A percentile compares a stretch with the other conserved stretches of the same genome.
Evolutionary conservation across 805 yeast species (phyloP).

Genomic region (Ogataea nakhonphanomensis): DNA sequence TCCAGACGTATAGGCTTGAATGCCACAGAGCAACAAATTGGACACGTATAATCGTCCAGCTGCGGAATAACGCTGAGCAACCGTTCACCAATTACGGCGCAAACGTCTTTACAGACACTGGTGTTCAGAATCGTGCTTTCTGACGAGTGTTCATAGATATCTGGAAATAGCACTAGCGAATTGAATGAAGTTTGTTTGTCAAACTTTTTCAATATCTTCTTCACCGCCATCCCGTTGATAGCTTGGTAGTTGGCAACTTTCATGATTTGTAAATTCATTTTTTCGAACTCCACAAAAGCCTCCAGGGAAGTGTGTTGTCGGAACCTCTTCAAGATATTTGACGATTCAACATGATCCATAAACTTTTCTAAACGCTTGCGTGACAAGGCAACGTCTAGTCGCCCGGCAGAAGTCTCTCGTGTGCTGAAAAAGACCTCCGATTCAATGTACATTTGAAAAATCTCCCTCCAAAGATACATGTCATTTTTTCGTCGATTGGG

Average conservation of each 20-base stretch:
- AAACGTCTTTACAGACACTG: slow-evolving; percentile 51
- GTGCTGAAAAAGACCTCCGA: slow-evolving; percentile 56
- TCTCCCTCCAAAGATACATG: slow-evolving; percentile 65
- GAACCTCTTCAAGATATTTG: slow-evolving; percentile 39
- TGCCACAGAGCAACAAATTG: slow-evolving; percentile 67
- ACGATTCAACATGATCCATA: slow-evolving; percentile 36
- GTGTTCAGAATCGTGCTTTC: slow-evolving; percentile 22
- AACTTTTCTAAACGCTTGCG: slow-evolving; percentile 42
- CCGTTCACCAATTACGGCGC: slow-evolving; percentile 51
- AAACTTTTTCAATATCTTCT: slow-evolving; percentile 70
- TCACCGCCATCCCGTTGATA: slow-evolving; percentile 59
- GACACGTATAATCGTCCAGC: slow-evolving; percentile 72
- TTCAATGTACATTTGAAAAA: slow-evolving; percentile 63
- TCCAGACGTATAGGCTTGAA: slow-evolving; percentile 64
- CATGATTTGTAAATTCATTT: slow-evolving; percentile 51
- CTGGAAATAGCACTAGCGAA: slow-evolving; percentile 45
- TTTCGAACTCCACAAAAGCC: slow-evolving; percentile 49
- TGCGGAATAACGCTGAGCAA: slow-evolving; percentile 63
- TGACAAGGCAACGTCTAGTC: slow-evolving; percentile 44
- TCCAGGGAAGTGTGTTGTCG: slow-evolving; percentile 41
- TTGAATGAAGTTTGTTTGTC: slow-evolving; percentile 66
- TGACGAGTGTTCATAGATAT: slow-evolving; percentile 18
- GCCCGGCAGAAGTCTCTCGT: slow-evolving; percentile 41
- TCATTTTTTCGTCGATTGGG: slow-evolving; percentile 48
- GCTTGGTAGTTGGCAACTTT: slow-evolving; percentile 58